A percentile compares a stretch with the other conserved stretches of the same genome.
phyloP scores from a whole-genome alignment of 2,329 filamentous ascomycete genomes.

The Onygenales sp. region DNA sequence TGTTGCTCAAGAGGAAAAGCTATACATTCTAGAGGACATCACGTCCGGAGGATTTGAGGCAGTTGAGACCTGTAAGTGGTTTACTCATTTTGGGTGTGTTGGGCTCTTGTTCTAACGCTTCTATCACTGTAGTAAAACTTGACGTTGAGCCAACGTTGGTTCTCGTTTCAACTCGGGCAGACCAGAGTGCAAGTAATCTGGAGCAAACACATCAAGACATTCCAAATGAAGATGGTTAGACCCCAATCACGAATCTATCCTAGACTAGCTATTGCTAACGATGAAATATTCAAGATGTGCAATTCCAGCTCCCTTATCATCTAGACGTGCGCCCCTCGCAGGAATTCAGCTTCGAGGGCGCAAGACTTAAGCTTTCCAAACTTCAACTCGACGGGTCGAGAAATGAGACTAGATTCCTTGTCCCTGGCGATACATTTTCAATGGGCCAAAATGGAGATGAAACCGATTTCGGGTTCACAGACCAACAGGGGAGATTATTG shows the following conservation, averaged over 20 bases:
- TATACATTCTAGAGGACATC: conserved; percentile 72
- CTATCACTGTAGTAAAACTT: conserved; percentile 41
- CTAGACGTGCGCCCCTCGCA: conserved; percentile 59
- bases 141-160: conserved; percentile 54
- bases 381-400: conserved; percentile 44
- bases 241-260: conserved; percentile 1
- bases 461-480: conserved; percentile 38
- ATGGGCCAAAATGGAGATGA: conserved; percentile 30
- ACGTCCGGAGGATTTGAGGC: conserved; percentile 58
- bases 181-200: conserved; percentile 29
- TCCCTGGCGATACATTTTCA: conserved; percentile 48
- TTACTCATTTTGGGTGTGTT: conserved; percentile 15
- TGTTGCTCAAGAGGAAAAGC: conserved; percentile 55
- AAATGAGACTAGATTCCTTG: conserved; percentile 46
- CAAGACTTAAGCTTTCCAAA: conserved; percentile 55
- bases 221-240: conserved; percentile 21
- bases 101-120: conserved; percentile 16
- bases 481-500: conserved; percentile 54
- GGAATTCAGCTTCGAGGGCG: conserved; percentile 62
- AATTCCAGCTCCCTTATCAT: conserved; percentile 47
- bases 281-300: conserved; percentile 28
- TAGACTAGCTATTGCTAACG: conserved; percentile 5
- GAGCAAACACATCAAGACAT: background rate
- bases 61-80: conserved; percentile 45
- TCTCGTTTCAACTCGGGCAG: conserved; percentile 47